phyloP scores from a whole-genome alignment of 371 early-diverging fungal species.

The Mucor saturninus region DNA sequence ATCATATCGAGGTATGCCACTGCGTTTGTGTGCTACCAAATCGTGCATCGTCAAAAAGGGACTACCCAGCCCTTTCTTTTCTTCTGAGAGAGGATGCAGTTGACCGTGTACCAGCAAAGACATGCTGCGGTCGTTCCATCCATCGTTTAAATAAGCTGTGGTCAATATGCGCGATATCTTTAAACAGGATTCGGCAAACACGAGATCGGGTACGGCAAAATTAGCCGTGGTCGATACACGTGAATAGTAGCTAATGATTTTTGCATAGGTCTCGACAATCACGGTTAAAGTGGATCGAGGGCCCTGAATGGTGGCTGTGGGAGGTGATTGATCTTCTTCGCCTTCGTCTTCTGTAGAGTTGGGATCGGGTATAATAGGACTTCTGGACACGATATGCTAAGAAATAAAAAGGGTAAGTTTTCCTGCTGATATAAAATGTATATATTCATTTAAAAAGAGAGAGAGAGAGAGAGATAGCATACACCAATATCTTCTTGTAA shows the following conservation, averaged over 20 bases:
- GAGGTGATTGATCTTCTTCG: neutral
- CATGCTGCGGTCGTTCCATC: constrained; percentile 36
- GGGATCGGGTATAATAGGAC: neutral
- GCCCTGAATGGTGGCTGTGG: neutral
- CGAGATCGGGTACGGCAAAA: constrained; percentile 20
- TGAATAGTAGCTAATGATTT: constrained; percentile 48
- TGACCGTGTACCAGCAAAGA: constrained; percentile 10
- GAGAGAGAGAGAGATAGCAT: neutral
- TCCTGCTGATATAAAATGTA: no score
- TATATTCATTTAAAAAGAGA: neutral
- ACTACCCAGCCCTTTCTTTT: neutral
- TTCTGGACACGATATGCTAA: constrained; percentile 19
- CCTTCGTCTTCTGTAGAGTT: neutral
- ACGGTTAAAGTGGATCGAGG: constrained; percentile 10
- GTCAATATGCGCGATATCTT: constrained; percentile 47
- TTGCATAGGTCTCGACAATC: constrained; percentile 43
- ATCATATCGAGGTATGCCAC: constrained; percentile 46
- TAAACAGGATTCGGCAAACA: constrained; percentile 54
- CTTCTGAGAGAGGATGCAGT: neutral
- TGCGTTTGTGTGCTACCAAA: constrained; percentile 6
- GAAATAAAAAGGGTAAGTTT: no score
- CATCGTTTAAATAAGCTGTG: constrained; percentile 34
- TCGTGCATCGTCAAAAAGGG: neutral
- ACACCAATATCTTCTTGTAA: constrained; percentile 65
- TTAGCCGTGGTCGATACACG: constrained; percentile 38